Evolutionary conservation across 805 yeast species (phyloP).

Genomic region (Lachancea cidri): DNA sequence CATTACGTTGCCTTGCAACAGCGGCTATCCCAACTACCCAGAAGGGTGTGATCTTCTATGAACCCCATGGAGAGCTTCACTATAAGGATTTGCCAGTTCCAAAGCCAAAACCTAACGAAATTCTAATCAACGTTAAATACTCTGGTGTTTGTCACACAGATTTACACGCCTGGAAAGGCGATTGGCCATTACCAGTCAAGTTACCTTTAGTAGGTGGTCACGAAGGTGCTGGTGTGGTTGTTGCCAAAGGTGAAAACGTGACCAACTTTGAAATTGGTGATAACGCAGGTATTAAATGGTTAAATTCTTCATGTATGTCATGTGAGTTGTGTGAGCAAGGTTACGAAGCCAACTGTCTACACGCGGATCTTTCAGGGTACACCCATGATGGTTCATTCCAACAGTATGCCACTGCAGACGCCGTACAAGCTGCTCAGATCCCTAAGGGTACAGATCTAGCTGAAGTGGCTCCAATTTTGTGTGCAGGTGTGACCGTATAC

Average conservation of each 20-base stretch:
- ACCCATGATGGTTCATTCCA: conserved; percentile 69
- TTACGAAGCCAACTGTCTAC: conserved; percentile 60
- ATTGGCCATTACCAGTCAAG: conserved; percentile 57
- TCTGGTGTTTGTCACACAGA: conserved; percentile 76
- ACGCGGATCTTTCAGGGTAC: conserved; percentile 69
- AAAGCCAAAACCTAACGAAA: conserved; percentile 56
- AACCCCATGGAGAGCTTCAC: conserved; percentile 41
- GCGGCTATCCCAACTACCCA: conserved; percentile 41
- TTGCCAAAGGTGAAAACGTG: conserved; percentile 55
- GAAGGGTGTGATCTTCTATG: conserved; percentile 47
- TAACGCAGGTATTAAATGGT: conserved; percentile 64
- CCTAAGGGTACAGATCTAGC: conserved; percentile 52
- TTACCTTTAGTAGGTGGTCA: conserved; percentile 68
- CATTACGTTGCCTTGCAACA: conserved; percentile 1
- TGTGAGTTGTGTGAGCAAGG: conserved; percentile 60
- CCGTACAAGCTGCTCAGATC: conserved; percentile 56
- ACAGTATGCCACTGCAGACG: conserved; percentile 61
- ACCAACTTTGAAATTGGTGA: conserved; percentile 60
- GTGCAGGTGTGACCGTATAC: conserved; percentile 67
- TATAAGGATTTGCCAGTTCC: conserved; percentile 55
- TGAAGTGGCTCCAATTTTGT: conserved; percentile 55
- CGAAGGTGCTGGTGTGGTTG: conserved; percentile 71
- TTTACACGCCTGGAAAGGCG: conserved; percentile 71
- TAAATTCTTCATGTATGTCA: conserved; percentile 59
- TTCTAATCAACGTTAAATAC: conserved; percentile 61